Evolutionary conservation across 495 filamentous ascomycete genomes (phyloP).

Genomic region (Daldinia childiae): DNA sequence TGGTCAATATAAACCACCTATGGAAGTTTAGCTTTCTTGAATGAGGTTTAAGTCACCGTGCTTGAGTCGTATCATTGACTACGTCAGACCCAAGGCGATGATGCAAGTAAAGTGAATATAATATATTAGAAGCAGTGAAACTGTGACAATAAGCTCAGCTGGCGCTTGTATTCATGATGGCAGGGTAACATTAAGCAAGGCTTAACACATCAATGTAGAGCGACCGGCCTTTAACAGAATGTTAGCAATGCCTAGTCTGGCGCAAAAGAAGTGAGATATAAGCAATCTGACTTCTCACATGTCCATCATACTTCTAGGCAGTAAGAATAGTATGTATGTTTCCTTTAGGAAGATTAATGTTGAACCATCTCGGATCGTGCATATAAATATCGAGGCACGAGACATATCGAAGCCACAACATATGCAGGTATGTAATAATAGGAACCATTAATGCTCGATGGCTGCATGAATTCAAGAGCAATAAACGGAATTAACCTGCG

Average conservation of each 20-base stretch:
- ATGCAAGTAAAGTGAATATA: neutral
- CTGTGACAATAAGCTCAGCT: neutral
- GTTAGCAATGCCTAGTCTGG: neutral
- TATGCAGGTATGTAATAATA: slow-evolving; percentile 1
- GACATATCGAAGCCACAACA: neutral
- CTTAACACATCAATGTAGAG: neutral
- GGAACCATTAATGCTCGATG: neutral
- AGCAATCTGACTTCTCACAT: no score
- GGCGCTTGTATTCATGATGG: neutral
- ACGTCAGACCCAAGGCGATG: neutral
- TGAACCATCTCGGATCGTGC: neutral
- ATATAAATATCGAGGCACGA: neutral
- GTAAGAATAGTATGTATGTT: neutral
- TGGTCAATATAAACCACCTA: neutral
- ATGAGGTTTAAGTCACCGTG: neutral
- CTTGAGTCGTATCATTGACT: neutral
- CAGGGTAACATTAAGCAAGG: neutral
- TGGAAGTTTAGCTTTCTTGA: neutral
- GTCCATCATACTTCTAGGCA: neutral
- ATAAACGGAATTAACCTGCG: neutral
- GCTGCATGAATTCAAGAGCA: neutral
- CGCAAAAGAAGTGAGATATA: no score
- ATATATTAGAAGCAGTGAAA: neutral
- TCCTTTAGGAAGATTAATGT: neutral
- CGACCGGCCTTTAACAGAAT: neutral